Conservation (phyloP, 352 stramenopile genomes). For the Phytophthora pluvialis region DNA sequence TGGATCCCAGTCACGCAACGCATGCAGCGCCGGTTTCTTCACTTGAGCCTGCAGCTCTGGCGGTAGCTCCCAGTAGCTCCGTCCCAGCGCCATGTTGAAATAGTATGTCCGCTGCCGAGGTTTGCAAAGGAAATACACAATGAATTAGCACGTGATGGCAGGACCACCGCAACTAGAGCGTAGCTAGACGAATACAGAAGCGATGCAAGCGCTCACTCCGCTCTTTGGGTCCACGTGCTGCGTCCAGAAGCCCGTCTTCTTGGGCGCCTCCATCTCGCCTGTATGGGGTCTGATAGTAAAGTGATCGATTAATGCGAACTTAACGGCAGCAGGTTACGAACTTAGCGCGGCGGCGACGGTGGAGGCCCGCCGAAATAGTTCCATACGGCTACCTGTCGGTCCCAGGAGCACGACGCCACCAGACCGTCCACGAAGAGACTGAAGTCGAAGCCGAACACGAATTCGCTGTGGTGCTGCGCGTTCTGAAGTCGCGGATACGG, state of each 20-base stretch:
- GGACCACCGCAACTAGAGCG: not conserved
- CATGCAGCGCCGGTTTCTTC: slow-evolving; percentile 52
- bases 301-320: slow-evolving; percentile 26
- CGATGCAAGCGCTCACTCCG: slow-evolving; percentile 43
- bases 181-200: slow-evolving; percentile 7
- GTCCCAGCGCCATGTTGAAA: slow-evolving; percentile 79
- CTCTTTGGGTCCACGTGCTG: slow-evolving; percentile 64
- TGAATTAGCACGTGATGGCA: slow-evolving; percentile 3
- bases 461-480: slow-evolving; percentile 86
- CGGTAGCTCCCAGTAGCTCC: slow-evolving; percentile 81
- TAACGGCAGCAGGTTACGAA: slow-evolving; percentile 21
- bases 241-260: slow-evolving; percentile 79
- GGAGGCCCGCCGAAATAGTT: slow-evolving; percentile 82
- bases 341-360: slow-evolving; percentile 39
- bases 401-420: slow-evolving; percentile 82
- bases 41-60: slow-evolving; percentile 57
- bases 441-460: slow-evolving; percentile 88
- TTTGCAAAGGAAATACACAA: slow-evolving; percentile 3
- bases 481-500: slow-evolving; percentile 80
- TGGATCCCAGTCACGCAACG: slow-evolving; percentile 55
- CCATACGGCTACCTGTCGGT: slow-evolving; percentile 77
- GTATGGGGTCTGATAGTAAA: slow-evolving; percentile 14
- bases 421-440: slow-evolving; percentile 83
- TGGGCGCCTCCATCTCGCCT: slow-evolving; percentile 39
- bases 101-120: slow-evolving; percentile 68